A percentile compares a stretch with the other conserved stretches of the same genome.
These are phyloP conservation scores for Berkeleyomyces basicola DNA, from an alignment of 2,329 filamentous ascomycete genomes.

Conservation along the genomic window DNA sequence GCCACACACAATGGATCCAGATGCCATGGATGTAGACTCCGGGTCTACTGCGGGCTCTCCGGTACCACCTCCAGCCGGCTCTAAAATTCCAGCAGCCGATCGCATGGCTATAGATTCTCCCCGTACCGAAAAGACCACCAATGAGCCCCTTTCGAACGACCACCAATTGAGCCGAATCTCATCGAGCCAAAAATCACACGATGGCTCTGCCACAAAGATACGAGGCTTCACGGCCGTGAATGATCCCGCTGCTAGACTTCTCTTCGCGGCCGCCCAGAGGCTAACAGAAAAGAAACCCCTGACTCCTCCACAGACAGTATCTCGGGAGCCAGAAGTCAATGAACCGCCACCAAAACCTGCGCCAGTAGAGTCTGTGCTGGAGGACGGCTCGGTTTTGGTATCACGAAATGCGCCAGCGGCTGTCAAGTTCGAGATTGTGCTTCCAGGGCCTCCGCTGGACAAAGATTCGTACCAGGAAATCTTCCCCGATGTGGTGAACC, in stretches of 20 bases:
- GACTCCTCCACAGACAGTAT: background rate
- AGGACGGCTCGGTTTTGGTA: slow-evolving; percentile 1
- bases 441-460: slow-evolving; percentile 5
- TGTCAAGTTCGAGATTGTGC: slow-evolving; percentile 9
- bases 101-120: background rate
- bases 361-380: background rate
- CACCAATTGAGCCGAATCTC: background rate
- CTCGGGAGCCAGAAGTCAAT: background rate
- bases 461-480: slow-evolving; percentile 19
- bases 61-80: background rate
- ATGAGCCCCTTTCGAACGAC: background rate
- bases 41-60: too few relatives aligned
- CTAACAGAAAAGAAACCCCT: background rate
- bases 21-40: too few relatives aligned
- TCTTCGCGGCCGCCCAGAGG: background rate
- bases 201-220: background rate
- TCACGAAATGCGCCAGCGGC: background rate
- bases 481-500: slow-evolving; percentile 24
- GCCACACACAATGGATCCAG: too few relatives aligned
- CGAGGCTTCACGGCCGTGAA: background rate
- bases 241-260: background rate
- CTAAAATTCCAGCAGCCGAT: background rate
- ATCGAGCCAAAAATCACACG: background rate
- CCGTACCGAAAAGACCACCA: background rate
- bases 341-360: background rate